Evolutionary conservation across 768 basidiomycete species (phyloP).

Genomic region (Mycena haematopus): DNA sequence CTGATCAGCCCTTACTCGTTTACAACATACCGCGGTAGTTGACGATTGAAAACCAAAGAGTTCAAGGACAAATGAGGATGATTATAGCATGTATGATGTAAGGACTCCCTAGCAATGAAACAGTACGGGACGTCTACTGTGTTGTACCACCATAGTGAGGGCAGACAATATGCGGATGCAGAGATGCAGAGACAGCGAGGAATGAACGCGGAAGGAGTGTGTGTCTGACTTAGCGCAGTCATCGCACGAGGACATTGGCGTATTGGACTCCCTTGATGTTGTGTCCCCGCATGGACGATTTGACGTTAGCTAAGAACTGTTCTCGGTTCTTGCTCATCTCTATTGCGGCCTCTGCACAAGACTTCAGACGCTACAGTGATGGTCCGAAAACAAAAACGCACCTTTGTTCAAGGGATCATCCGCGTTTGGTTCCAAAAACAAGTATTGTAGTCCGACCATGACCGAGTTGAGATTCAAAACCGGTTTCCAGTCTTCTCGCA

Average conservation of each 20-base stretch:
- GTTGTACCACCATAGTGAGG: slow-evolving; percentile 34
- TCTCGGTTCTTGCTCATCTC: slow-evolving; percentile 91
- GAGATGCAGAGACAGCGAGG: slow-evolving; percentile 39
- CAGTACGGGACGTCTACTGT: slow-evolving; percentile 31
- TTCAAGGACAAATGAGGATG: slow-evolving; percentile 16
- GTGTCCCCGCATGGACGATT: slow-evolving; percentile 83
- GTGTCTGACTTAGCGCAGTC: slow-evolving; percentile 26
- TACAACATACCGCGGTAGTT: slow-evolving; percentile 94
- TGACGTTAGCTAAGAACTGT: slow-evolving; percentile 84
- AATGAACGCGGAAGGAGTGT: slow-evolving; percentile 26
- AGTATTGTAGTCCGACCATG: slow-evolving; percentile 97
- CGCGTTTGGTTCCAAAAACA: slow-evolving; percentile 98
- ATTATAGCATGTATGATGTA: slow-evolving; percentile 30
- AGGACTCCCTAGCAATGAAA: slow-evolving; percentile 28
- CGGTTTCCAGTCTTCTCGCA: slow-evolving; percentile 99
- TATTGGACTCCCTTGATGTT: slow-evolving; percentile 80
- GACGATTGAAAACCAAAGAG: slow-evolving; percentile 22
- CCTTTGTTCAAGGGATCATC: slow-evolving; percentile 99
- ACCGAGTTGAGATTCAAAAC: slow-evolving; percentile 97
- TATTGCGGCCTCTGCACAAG: slow-evolving; percentile 84
- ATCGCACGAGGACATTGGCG: slow-evolving; percentile 70
- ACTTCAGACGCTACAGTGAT: neutral
- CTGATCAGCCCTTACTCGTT: slow-evolving; percentile 90
- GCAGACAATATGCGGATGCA: slow-evolving; percentile 32
- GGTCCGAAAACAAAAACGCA: slow-evolving; percentile 40